A percentile compares a stretch with the other conserved stretches of the same genome.
Conservation (phyloP, 176 grass and related monocot species). For the Elymus sibiricus region DNA sequence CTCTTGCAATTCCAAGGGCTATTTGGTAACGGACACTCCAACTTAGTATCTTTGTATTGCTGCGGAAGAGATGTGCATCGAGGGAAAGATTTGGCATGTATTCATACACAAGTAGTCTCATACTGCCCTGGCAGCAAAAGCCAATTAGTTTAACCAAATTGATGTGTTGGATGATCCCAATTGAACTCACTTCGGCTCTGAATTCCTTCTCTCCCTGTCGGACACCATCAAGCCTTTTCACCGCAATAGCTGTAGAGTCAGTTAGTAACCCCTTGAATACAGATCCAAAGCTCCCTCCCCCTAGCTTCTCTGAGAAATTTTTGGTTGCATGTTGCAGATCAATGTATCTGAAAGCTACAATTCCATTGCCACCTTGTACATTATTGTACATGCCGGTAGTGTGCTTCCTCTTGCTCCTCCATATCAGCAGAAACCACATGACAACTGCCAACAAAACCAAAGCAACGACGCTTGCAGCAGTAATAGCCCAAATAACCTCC, state of each 20-base stretch:
- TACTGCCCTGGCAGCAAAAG: slow-evolving; percentile 29
- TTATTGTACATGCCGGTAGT: neutral
- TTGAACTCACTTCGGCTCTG: slow-evolving; percentile 45
- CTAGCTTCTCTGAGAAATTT: slow-evolving; percentile 42
- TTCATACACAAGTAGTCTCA: slow-evolving; percentile 36
- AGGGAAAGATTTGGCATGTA: slow-evolving; percentile 45
- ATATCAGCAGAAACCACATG: neutral
- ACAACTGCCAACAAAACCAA: neutral
- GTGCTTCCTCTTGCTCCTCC: slow-evolving; percentile 14
- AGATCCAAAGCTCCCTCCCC: slow-evolving; percentile 40
- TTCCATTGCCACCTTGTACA: slow-evolving; percentile 21
- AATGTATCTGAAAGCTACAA: slow-evolving; percentile 16
- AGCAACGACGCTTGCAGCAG: neutral
- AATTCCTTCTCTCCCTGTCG: slow-evolving; percentile 45
- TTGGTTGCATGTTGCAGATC: slow-evolving; percentile 34
- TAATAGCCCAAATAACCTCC: neutral
- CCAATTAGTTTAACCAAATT: slow-evolving; percentile 49
- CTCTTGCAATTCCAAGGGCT: neutral
- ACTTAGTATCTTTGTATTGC: neutral
- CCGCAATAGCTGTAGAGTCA: slow-evolving; percentile 26
- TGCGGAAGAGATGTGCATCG: slow-evolving; percentile 32
- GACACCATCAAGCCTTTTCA: slow-evolving; percentile 33
- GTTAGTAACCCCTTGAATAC: slow-evolving; percentile 37
- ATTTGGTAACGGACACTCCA: slow-evolving; percentile 34
- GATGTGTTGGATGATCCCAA: slow-evolving; percentile 41